phyloP scores from a whole-genome alignment of 192 early-diverging fungal species.

The Coemansia javaensis region DNA sequence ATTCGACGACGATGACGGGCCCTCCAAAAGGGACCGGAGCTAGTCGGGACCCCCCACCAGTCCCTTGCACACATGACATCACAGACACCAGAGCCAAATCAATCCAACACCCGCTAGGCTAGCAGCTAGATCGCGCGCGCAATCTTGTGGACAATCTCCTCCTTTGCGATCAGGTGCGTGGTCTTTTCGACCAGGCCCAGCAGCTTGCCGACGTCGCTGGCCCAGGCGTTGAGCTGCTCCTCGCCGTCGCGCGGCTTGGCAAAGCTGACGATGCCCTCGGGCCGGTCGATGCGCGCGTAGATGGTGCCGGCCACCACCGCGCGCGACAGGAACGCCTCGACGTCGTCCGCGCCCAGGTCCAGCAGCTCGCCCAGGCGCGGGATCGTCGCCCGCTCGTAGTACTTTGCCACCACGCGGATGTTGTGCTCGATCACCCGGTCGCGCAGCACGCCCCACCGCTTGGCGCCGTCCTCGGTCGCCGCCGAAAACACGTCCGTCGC shows the following conservation, averaged over 20 bases:
- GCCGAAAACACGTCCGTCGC: slow-evolving; percentile 70
- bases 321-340: slow-evolving; percentile 89
- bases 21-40: neutral
- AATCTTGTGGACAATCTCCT: slow-evolving; percentile 85
- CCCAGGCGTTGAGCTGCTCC: slow-evolving; percentile 91
- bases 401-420: slow-evolving; percentile 93
- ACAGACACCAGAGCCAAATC: neutral
- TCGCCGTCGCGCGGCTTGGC: slow-evolving; percentile 78
- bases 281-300: slow-evolving; percentile 92
- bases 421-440: slow-evolving; percentile 98
- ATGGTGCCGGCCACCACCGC: slow-evolving; percentile 93
- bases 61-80: too few relatives aligned
- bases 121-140: slow-evolving; percentile 53
- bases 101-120: neutral
- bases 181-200: slow-evolving; percentile 94
- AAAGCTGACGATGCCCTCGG: slow-evolving; percentile 86
- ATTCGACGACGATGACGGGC: neutral
- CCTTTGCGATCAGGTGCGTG: slow-evolving; percentile 83
- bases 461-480: slow-evolving; percentile 68
- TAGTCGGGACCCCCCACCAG: too few relatives aligned
- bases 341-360: slow-evolving; percentile 77
- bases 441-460: slow-evolving; percentile 79
- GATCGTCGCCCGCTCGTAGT: slow-evolving; percentile 85
- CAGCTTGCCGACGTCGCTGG: slow-evolving; percentile 79
- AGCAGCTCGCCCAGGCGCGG: slow-evolving; percentile 85